These are phyloP conservation scores for Pezicula carpinea DNA, from an alignment of 2,329 filamentous ascomycete genomes.

Conservation along the genomic window DNA sequence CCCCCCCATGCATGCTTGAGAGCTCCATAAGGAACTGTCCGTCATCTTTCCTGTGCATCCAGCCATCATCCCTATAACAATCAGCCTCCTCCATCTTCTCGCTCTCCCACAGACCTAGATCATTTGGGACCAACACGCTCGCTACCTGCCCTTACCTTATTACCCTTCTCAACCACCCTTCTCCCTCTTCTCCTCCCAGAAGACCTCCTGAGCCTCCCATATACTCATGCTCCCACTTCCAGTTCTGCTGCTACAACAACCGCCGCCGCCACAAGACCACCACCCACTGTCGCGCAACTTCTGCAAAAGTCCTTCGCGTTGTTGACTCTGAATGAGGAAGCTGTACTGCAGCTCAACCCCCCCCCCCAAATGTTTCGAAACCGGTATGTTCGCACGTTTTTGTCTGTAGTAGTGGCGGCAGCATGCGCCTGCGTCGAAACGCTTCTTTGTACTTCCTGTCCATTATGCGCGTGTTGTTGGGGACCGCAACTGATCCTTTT, in stretches of 20 bases:
- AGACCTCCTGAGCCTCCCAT: too few species aligned
- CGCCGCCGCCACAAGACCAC: too few species aligned
- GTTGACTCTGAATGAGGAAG: slow-evolving; percentile 12
- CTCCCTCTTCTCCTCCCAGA: too few species aligned
- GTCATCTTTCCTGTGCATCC: slow-evolving; percentile 1
- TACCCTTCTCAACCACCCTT: background rate
- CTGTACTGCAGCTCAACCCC: slow-evolving; percentile 14
- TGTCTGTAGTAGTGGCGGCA: too few species aligned
- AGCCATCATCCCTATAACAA: slow-evolving; percentile 2
- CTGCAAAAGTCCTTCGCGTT: slow-evolving; percentile 2
- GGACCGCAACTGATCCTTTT: slow-evolving; percentile 11
- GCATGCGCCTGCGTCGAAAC: background rate
- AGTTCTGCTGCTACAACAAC: background rate
- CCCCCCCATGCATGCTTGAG: background rate
- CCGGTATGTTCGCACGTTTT: slow-evolving; percentile 22
- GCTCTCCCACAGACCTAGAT: background rate
- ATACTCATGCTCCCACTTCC: background rate
- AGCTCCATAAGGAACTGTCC: slow-evolving; percentile 1
- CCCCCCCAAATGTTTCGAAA: slow-evolving; percentile 31
- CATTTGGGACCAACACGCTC: slow-evolving; percentile 3
- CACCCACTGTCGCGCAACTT: background rate
- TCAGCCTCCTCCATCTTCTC: slow-evolving; percentile 2
- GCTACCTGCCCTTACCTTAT: slow-evolving; percentile 2
- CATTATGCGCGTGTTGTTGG: background rate
- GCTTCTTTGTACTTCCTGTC: background rate